Conservation (phyloP, 2,329 filamentous ascomycete species). For the Trichoderma asperellum region DNA sequence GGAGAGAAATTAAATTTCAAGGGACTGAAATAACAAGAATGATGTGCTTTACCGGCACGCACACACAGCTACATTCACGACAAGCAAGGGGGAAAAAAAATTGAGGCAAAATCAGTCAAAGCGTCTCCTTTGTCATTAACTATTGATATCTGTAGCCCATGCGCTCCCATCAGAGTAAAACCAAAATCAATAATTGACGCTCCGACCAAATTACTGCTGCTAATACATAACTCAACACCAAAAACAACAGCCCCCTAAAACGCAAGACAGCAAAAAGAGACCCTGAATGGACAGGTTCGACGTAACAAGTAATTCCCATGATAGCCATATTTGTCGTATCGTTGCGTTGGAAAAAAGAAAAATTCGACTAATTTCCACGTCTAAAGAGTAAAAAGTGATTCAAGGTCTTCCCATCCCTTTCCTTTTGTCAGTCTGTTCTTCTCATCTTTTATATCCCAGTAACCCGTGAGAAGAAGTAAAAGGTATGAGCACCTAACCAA, state of each 20-base stretch:
- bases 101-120: not conserved
- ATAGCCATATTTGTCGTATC: not conserved
- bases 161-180: not conserved
- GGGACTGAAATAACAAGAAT: too few species aligned
- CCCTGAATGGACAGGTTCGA: not conserved
- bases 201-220: not conserved
- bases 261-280: not conserved
- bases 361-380: not conserved
- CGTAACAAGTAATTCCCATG: not conserved
- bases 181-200: not conserved
- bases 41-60: too few species aligned
- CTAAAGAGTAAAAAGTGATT: constrained; percentile 1
- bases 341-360: not conserved
- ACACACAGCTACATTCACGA: not conserved
- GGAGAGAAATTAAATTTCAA: too few species aligned
- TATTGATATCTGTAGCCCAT: not conserved
- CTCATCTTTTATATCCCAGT: not conserved
- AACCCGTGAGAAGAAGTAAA: constrained; percentile 1
- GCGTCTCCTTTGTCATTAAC: not conserved
- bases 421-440: not conserved
- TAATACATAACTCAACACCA: not conserved
- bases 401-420: not conserved
- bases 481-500: not conserved
- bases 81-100: not conserved
- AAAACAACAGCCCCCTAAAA: not conserved